Percentiles rank a stretch among this genome's conserved stretches.
Evolutionary conservation across 768 basidiomycete genomes (phyloP).

Genomic region (Trametes cubensis): DNA sequence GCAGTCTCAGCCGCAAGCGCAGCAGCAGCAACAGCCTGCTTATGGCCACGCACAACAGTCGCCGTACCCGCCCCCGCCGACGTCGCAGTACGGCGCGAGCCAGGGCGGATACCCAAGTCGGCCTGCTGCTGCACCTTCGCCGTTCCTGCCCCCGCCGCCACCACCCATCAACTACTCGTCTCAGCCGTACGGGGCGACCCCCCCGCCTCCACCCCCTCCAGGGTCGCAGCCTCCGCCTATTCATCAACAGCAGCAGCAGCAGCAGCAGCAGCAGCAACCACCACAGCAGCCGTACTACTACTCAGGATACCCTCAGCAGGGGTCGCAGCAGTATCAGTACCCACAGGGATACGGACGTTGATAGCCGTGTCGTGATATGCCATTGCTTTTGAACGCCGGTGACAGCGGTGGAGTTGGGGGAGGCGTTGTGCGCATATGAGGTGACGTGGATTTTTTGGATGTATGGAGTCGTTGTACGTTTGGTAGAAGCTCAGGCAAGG

Average conservation of each 20-base stretch:
- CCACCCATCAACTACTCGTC: constrained; percentile 4
- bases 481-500: too few relatives aligned
- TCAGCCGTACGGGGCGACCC: constrained; percentile 10
- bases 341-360: constrained; percentile 23
- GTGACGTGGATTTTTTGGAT: too few relatives aligned
- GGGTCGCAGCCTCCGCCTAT: constrained; percentile 3
- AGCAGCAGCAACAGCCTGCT: constrained; percentile 13
- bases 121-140: background rate
- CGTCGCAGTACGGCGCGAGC: constrained; percentile 23
- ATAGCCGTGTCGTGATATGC: background rate
- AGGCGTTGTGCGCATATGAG: background rate
- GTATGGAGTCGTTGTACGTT: too few relatives aligned
- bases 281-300: constrained; percentile 22
- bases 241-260: constrained; percentile 18
- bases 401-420: background rate
- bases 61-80: constrained; percentile 28
- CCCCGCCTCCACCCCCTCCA: constrained; percentile 6
- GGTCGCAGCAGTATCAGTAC: constrained; percentile 28
- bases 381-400: too few relatives aligned
- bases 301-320: constrained; percentile 24
- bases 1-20: constrained; percentile 14
- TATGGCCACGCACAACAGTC: constrained; percentile 29
- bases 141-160: constrained; percentile 22
- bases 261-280: constrained; percentile 17
- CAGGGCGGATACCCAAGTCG: constrained; percentile 13